Base-by-base conservation (phyloP, 805 yeast species). In the Kodamaea neixiangensis region DNA sequence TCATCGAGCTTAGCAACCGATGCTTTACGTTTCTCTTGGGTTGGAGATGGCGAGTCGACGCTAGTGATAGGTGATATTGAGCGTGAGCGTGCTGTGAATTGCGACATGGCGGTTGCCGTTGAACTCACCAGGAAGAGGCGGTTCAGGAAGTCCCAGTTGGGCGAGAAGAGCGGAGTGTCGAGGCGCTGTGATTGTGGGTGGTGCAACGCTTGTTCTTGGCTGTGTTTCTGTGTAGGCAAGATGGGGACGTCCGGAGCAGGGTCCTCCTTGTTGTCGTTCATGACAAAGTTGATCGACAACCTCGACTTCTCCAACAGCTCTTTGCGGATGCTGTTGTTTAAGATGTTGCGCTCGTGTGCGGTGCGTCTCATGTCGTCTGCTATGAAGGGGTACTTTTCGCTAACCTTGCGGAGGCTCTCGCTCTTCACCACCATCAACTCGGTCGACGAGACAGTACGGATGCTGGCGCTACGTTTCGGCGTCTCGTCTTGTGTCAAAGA, bases 351-450 rank as follows among this genome's bases (percentile, higher is more conserved):
- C 57, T 75, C 78, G 29, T 73, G 71, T 5, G 92, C 89, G 0
- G 89, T 83, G 38, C 66, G 71, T 55, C 75, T 74, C 77, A 87
- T 83, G 44, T 83, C 85, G 42, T 79, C 80, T 43, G 77, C 73
- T 11, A 87, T 74, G 21, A 71, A 65, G 0, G 91, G 89, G 60
- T 81, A 85, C 53, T 81, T 71, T 5, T 69, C 64, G 59, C 87
- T 81, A 21, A 87, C 64, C n/a, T 66, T 68, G 54, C 80, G 77
- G 49, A 86, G 64, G 17, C 77, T 76, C 25, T 76, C 76, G n/a
- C 82, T 79, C 38, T 81, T 77, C 10, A 86, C 77, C 11, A 83
- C 81, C 46, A 87, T 68, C 40, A 86, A 74, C 51, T 85, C 88
- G 19, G 83, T 80, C 15, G 78, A 73, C 3, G 83, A 71, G 10